A percentile compares a stretch with the other conserved stretches of the same genome.
Evolutionary conservation across 768 basidiomycete species (phyloP).

Genomic region (Phlebiopsis gigantea): DNA sequence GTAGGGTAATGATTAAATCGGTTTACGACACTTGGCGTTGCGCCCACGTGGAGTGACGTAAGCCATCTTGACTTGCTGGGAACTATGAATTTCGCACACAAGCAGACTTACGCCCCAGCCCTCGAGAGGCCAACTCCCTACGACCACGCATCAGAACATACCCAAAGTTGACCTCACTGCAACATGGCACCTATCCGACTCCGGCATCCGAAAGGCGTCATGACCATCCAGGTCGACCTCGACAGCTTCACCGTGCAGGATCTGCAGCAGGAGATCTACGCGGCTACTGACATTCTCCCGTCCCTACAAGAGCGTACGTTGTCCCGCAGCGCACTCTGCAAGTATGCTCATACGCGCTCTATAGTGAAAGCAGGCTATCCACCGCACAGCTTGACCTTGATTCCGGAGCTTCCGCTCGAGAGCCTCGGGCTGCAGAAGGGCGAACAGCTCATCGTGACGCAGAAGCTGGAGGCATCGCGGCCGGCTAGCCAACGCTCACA

Average conservation of each 20-base stretch:
- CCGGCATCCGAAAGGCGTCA: constrained; percentile 79
- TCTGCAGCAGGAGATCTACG: constrained; percentile 67
- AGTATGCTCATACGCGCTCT: neutral
- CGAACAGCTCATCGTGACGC: constrained; percentile 82
- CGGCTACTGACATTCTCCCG: constrained; percentile 63
- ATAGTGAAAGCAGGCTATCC: constrained; percentile 85
- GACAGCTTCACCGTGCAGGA: constrained; percentile 62
- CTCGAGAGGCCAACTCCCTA: neutral
- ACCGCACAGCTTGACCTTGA: constrained; percentile 62
- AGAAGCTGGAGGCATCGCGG: constrained; percentile 23
- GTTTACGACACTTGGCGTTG: neutral
- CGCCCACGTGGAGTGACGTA: constrained; percentile 6
- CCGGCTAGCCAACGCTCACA: constrained; percentile 3
- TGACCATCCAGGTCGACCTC: constrained; percentile 68
- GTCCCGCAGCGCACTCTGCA: neutral
- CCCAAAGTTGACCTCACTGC: neutral
- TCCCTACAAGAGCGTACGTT: constrained; percentile 73
- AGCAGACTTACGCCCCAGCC: neutral
- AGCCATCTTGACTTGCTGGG: neutral
- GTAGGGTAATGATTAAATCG: neutral
- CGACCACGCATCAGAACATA: neutral
- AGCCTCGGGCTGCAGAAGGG: constrained; percentile 73
- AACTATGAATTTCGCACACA: neutral
- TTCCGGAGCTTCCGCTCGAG: constrained; percentile 69
- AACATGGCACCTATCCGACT: constrained; percentile 76